phyloP scores from a whole-genome alignment of 371 early-diverging fungal species.

The Mucor sp. region DNA sequence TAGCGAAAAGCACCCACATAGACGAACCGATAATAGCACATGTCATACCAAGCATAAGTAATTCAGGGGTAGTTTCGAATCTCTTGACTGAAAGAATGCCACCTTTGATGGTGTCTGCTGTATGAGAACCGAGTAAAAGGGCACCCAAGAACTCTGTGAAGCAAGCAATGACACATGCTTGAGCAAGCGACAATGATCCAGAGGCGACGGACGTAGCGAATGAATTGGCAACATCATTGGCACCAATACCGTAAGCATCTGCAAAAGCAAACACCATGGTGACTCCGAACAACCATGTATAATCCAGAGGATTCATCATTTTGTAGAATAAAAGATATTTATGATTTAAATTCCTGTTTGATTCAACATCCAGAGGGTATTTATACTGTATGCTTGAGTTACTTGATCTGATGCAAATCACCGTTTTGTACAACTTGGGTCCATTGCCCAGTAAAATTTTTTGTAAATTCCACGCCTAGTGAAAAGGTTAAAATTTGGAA shows the following conservation, averaged over 20 bases:
- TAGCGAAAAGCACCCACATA: conserved; percentile 77
- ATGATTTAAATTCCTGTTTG: not conserved
- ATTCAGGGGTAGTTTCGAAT: conserved; percentile 67
- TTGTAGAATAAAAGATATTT: not conserved
- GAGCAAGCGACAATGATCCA: conserved; percentile 73
- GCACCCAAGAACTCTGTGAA: conserved; percentile 89
- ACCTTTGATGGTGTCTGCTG: conserved; percentile 77
- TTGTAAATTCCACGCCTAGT: not conserved
- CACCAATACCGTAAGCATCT: conserved; percentile 77
- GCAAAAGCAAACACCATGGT: conserved; percentile 65
- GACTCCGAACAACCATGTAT: conserved; percentile 77
- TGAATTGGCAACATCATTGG: conserved; percentile 91
- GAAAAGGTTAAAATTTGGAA: not conserved
- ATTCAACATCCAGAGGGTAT: not conserved
- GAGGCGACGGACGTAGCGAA: conserved; percentile 90
- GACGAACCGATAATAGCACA: conserved; percentile 80
- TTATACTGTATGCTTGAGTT: not conserved
- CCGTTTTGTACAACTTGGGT: not conserved
- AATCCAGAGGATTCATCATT: conserved; percentile 44
- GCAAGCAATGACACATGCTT: conserved; percentile 78
- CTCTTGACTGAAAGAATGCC: conserved; percentile 59
- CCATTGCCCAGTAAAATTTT: not conserved
- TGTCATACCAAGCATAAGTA: conserved; percentile 82
- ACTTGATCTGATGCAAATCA: not conserved
- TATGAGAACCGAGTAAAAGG: conserved; percentile 71